phyloP scores from a whole-genome alignment of 2,329 filamentous ascomycete genomes.

The Aspergillus niger region DNA sequence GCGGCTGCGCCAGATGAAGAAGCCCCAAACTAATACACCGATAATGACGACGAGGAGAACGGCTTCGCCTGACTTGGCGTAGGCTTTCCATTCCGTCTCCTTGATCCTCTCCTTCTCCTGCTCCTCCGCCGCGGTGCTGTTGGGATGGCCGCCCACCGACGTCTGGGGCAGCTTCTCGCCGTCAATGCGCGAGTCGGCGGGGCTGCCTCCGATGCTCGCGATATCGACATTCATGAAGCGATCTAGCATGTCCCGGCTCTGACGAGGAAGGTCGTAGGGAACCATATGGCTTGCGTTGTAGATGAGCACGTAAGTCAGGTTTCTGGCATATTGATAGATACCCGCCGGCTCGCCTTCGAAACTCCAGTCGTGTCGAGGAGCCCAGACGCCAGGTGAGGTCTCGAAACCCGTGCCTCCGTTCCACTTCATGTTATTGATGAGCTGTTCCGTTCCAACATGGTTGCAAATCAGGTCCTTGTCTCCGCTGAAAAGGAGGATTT shows the following conservation, averaged over 20 bases:
- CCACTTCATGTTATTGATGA: constrained; percentile 91
- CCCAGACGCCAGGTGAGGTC: constrained; percentile 79
- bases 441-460: constrained; percentile 85
- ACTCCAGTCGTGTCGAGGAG: constrained; percentile 89
- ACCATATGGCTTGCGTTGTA: constrained; percentile 99
- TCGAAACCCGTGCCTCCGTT: constrained; percentile 92
- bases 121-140: constrained; percentile 67
- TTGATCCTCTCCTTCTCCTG: constrained; percentile 73
- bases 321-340: constrained; percentile 91
- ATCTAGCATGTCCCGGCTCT: constrained; percentile 93
- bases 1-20: constrained; percentile 63
- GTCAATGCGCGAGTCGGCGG: constrained; percentile 77
- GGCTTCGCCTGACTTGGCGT: constrained; percentile 82
- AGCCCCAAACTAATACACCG: constrained; percentile 73
- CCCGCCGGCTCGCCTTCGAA: constrained; percentile 88
- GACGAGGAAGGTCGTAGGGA: constrained; percentile 85
- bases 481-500: constrained; percentile 86
- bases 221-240: constrained; percentile 95
- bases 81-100: constrained; percentile 84
- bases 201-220: constrained; percentile 76
- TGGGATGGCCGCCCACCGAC: constrained; percentile 72
- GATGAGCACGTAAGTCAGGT: constrained; percentile 92
- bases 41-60: constrained; percentile 80
- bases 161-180: constrained; percentile 80
- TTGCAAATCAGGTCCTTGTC: constrained; percentile 97